Evolutionary conservation across 805 yeast species (phyloP), one percentile per base, ranked within the genome.

Genomic region (Pichia eremophila): DNA sequence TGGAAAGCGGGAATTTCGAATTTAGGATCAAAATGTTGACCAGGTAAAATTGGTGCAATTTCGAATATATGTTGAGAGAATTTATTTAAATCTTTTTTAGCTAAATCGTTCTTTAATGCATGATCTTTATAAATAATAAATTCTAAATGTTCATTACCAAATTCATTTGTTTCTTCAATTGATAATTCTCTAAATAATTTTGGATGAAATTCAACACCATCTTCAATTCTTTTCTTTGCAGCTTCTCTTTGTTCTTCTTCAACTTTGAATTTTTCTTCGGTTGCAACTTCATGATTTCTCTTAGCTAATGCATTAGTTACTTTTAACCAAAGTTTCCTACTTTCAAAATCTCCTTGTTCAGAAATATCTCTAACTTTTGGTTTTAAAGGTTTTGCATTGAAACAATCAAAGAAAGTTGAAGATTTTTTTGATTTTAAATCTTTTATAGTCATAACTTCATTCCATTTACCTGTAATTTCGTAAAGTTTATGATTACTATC

Each of bases 391-490:
- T 54, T 56, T 3, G 86, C 73, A 28, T 69, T 69, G n/a, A 57
- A 56, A 5, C 93, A 80, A 57, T 85, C 85, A 53, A 83, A 78
- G 32, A 84, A 73, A 6, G 72, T 70, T 7, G 69, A 60, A 49
- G 75, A 74, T 37, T 54, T 48, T 0, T 77, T 39, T 5, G 46
- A 73, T 45, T 63, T 62, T 43, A 73, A 52, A 52, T 79, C 72
- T 59, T 78, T 83, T 43, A 89, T 77, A 47, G 80, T 74, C 77
- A 93, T 81, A 1, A 79, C 70, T 52, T 83, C 96, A 65, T 89
- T 88, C 99, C 99, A 93, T 65, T 93, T 91, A 14, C 99, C 99
- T 11, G 83, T 57, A 37, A 91, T 71, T 55, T 79, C 85, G 60
- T 70, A 88, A 35, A 82, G 63, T 2, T 70, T 70, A 54, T 83